Evolutionary conservation across 371 early-diverging fungal genomes (phyloP).

Genomic region (Circinella minor): DNA sequence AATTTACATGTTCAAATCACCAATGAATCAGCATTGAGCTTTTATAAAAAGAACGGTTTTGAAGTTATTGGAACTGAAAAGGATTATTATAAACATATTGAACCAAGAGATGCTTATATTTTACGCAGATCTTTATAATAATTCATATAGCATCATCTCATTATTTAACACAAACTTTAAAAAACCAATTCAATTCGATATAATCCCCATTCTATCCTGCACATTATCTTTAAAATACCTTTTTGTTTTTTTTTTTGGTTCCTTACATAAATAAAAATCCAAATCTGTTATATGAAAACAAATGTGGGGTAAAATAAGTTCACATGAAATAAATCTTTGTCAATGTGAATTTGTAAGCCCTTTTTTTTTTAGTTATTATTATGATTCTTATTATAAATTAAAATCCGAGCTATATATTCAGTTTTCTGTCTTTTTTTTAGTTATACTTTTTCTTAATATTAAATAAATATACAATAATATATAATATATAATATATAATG

Average conservation of each 20-base stretch:
- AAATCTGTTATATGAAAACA: neutral
- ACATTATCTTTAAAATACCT: too few relatives aligned
- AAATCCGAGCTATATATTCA: neutral
- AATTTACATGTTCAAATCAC: conserved; percentile 91
- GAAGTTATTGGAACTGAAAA: conserved; percentile 63
- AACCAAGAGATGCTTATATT: conserved; percentile 82
- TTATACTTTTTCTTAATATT: too few relatives aligned
- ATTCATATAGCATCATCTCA: neutral
- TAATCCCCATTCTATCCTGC: too few relatives aligned
- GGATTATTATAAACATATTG: conserved; percentile 89
- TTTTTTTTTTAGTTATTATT: too few relatives aligned
- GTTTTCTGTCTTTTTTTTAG: neutral
- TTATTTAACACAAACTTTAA: too few relatives aligned
- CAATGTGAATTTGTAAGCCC: neutral
- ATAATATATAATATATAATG: neutral
- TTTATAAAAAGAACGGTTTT: conserved; percentile 90
- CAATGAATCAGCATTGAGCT: conserved; percentile 85
- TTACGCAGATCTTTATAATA: conserved; percentile 47
- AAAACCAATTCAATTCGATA: too few relatives aligned
- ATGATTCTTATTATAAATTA: neutral
- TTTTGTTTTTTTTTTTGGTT: too few relatives aligned
- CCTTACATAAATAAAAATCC: too few relatives aligned
- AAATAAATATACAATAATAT: too few relatives aligned
- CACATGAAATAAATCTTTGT: conserved; percentile 1
- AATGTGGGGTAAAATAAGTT: neutral